Evolutionary conservation across 2,329 filamentous ascomycete genomes (phyloP).

Genomic region (Pseudogymnoascus sp.): DNA sequence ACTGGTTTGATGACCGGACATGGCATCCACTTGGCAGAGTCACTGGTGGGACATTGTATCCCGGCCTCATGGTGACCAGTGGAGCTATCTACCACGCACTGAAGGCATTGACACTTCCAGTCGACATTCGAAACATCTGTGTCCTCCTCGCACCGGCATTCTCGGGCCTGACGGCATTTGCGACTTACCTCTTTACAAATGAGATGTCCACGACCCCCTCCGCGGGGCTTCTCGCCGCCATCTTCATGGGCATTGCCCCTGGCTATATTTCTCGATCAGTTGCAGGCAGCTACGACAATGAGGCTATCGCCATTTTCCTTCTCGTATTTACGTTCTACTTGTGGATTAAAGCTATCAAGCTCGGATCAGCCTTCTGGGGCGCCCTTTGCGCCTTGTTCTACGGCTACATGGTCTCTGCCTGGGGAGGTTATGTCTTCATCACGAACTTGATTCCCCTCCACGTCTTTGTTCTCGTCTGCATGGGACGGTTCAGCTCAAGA

Average conservation of each 20-base stretch:
- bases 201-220: conserved; percentile 96
- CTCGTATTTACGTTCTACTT: conserved; percentile 97
- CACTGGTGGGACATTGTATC: conserved; percentile 97
- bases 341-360: conserved; percentile 98
- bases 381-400: conserved; percentile 92
- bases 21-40: conserved; percentile 98
- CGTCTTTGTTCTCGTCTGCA: conserved; percentile 86
- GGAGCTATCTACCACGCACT: conserved; percentile 93
- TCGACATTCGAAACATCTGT: conserved; percentile 98
- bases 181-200: conserved; percentile 88
- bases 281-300: conserved; percentile 97
- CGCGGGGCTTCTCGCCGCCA: conserved; percentile 85
- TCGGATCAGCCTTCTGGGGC: conserved; percentile 94
- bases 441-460: conserved; percentile 94
- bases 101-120: conserved; percentile 76
- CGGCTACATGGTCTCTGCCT: conserved; percentile 99
- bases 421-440: conserved; percentile 99
- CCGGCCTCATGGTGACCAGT: conserved; percentile 97
- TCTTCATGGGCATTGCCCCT: conserved; percentile 95
- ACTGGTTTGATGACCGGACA: conserved; percentile 99
- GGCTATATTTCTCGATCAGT: conserved; percentile 98
- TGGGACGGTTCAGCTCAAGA: conserved; percentile 91
- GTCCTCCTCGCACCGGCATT: conserved; percentile 91
- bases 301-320: conserved; percentile 98
- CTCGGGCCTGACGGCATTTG: conserved; percentile 87